phyloP scores from a whole-genome alignment of 306 rosid species.

The Crotalaria pallida region DNA sequence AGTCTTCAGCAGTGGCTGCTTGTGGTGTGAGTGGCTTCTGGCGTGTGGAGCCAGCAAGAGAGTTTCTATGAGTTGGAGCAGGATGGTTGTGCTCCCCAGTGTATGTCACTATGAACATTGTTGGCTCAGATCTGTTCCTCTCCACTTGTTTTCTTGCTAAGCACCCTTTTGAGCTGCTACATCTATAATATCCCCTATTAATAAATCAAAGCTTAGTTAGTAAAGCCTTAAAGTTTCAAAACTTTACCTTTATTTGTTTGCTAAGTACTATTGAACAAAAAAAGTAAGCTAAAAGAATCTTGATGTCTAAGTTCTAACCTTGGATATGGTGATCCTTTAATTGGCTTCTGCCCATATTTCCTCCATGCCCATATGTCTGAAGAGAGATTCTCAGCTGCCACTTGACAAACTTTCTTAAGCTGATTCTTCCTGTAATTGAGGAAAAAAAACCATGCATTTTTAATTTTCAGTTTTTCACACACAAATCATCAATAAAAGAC shows the following conservation, averaged over 20 bases:
- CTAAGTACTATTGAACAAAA: not conserved
- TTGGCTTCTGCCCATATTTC: slow-evolving; percentile 97
- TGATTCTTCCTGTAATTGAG: slow-evolving; percentile 68
- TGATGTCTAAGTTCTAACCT: slow-evolving; percentile 39
- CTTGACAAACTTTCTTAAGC: slow-evolving; percentile 81
- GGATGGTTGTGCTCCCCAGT: slow-evolving; percentile 95
- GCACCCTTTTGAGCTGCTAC: slow-evolving; percentile 96
- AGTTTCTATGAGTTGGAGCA: slow-evolving; percentile 90
- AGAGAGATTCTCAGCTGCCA: slow-evolving; percentile 73
- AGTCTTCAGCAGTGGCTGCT: slow-evolving; percentile 15
- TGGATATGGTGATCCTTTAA: slow-evolving; percentile 98
- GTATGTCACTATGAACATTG: slow-evolving; percentile 88
- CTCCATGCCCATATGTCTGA: slow-evolving; percentile 99
- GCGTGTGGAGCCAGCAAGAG: slow-evolving; percentile 95
- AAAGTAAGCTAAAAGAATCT: not conserved
- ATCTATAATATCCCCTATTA: slow-evolving; percentile 85
- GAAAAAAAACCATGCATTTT: not conserved
- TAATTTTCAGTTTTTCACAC: not conserved
- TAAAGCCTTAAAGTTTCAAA: not conserved
- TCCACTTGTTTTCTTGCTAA: slow-evolving; percentile 97
- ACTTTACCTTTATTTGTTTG: not conserved
- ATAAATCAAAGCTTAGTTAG: slow-evolving; percentile 5
- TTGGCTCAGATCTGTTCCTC: slow-evolving; percentile 78
- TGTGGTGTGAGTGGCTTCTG: slow-evolving; percentile 50
- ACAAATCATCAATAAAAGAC: not conserved